A percentile compares a stretch with the other conserved stretches of the same genome.
Evolutionary conservation across 1,139 yeast genomes (phyloP).

Genomic region (Nakaseomyces glabratus): DNA sequence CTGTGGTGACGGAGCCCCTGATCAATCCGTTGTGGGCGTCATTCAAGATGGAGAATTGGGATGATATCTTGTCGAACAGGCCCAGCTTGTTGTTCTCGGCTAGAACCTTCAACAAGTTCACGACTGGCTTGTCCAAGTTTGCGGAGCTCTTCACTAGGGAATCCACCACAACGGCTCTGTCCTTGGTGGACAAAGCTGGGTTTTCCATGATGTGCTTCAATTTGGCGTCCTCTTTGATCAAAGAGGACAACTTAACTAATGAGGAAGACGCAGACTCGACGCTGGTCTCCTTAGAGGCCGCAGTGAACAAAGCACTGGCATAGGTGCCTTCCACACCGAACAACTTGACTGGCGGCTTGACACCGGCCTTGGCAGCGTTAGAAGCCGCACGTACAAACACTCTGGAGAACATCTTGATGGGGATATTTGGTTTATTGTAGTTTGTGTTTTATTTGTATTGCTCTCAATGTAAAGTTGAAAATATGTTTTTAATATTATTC

Average conservation of each 20-base stretch:
- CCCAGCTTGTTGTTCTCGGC: constrained; percentile 93
- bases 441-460: too few species aligned
- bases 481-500: too few species aligned
- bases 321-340: constrained; percentile 95
- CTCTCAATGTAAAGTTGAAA: too few species aligned
- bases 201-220: constrained; percentile 55
- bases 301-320: constrained; percentile 90
- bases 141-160: constrained; percentile 43
- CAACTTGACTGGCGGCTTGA: constrained; percentile 85
- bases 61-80: constrained; percentile 54
- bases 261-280: constrained; percentile 66
- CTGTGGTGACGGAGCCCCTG: constrained; percentile 89
- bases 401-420: constrained; percentile 55
- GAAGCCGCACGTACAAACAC: constrained; percentile 64
- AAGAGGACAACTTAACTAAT: constrained; percentile 47
- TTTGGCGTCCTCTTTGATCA: constrained; percentile 56
- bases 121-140: constrained; percentile 59
- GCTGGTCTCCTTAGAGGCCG: constrained; percentile 76
- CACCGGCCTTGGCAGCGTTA: constrained; percentile 39
- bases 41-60: constrained; percentile 67
- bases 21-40: constrained; percentile 89
- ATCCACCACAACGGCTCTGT: constrained; percentile 64
- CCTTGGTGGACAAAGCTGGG: constrained; percentile 75
- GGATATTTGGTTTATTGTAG: too few species aligned
- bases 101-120: constrained; percentile 73